These are phyloP conservation scores for Stereocaulon alpinum DNA, from an alignment of 495 filamentous ascomycete species.

Conservation along the genomic window DNA sequence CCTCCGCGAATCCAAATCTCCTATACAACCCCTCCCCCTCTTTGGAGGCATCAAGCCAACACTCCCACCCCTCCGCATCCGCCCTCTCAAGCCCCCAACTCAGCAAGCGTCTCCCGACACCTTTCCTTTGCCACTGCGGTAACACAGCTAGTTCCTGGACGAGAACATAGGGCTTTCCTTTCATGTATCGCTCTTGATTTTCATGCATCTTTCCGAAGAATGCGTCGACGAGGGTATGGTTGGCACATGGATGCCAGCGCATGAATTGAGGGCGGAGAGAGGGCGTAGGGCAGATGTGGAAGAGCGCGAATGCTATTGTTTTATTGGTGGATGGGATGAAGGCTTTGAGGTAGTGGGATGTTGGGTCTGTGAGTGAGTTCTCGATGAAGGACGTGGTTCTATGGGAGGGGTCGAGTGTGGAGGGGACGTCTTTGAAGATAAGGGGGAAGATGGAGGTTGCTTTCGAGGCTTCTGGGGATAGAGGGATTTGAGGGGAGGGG, in stretches of 20 bases:
- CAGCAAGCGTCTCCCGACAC: constrained; percentile 37
- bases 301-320: constrained; percentile 2
- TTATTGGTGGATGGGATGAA: background rate
- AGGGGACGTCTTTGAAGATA: background rate
- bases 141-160: constrained; percentile 33
- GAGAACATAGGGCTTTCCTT: background rate
- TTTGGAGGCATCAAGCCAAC: constrained; percentile 44
- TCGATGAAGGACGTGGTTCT: background rate
- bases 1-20: constrained; percentile 39
- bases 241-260: background rate
- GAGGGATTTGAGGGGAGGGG: background rate
- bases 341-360: constrained; percentile 8
- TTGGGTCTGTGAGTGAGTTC: background rate
- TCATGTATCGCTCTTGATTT: background rate
- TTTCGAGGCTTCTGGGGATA: background rate
- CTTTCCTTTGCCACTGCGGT: constrained; percentile 37
- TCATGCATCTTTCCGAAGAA: background rate
- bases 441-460: background rate
- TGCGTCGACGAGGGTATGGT: background rate
- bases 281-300: background rate
- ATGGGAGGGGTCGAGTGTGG: background rate
- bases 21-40: constrained; percentile 41
- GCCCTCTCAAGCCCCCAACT: constrained; percentile 40
- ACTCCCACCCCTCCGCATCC: constrained; percentile 34
- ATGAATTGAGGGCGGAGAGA: background rate